Percentiles rank a stretch among this genome's conserved stretches.
Evolutionary conservation across 257 asterid genomes (phyloP).

Genomic region (Ajuga chamaepitys): DNA sequence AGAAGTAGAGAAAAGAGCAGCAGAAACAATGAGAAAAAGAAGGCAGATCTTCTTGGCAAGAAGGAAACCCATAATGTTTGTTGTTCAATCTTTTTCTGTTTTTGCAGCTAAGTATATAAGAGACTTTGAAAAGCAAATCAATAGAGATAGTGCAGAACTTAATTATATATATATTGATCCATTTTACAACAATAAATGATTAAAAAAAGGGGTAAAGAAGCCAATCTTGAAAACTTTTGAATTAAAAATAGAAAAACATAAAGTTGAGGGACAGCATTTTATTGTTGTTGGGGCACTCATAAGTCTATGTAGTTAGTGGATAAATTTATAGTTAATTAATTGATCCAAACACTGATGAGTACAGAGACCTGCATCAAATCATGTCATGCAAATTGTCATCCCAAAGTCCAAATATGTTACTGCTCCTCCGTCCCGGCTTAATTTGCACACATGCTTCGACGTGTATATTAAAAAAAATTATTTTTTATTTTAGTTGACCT

Average conservation of each 20-base stretch:
- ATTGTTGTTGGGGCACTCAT: constrained; percentile 64
- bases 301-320: constrained; percentile 65
- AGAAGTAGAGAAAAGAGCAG: constrained; percentile 47
- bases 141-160: constrained; percentile 10
- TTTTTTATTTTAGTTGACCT: too few relatives aligned
- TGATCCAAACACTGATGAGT: background rate
- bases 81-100: background rate
- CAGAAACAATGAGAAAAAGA: constrained; percentile 62
- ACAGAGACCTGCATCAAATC: background rate
- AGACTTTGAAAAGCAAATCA: constrained; percentile 17
- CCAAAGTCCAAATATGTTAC: too few relatives aligned
- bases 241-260: constrained; percentile 29
- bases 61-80: constrained; percentile 31
- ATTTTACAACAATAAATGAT: constrained; percentile 1
- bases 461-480: too few relatives aligned
- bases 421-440: too few relatives aligned
- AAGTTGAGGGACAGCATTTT: constrained; percentile 55
- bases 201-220: constrained; percentile 22
- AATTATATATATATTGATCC: constrained; percentile 24
- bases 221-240: constrained; percentile 21
- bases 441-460: too few relatives aligned
- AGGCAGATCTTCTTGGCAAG: constrained; percentile 43
- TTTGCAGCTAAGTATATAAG: background rate
- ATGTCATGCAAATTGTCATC: constrained; percentile 8
- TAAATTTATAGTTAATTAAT: constrained; percentile 15